Percentiles rank a stretch among this genome's conserved stretches.
phyloP scores from a whole-genome alignment of 805 yeast species.

The Ogataea saltuana region DNA sequence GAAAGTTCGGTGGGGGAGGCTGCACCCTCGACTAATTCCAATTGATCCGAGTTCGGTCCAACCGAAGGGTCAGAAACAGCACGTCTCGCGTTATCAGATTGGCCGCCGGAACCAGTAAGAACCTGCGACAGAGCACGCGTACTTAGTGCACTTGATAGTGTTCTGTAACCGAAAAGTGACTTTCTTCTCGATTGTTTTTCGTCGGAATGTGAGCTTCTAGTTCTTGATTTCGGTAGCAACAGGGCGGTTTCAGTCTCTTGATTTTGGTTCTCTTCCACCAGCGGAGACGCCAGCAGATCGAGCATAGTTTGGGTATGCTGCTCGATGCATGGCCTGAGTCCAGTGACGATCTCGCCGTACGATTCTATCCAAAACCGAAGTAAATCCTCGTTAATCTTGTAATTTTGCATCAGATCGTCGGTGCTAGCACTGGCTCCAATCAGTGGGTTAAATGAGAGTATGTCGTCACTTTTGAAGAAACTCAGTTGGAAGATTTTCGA shows the following conservation, averaged over 20 bases:
- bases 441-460: slow-evolving; percentile 22
- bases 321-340: slow-evolving; percentile 13
- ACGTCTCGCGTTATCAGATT: slow-evolving; percentile 7
- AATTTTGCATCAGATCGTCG: slow-evolving; percentile 31
- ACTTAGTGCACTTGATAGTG: slow-evolving; percentile 28
- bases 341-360: slow-evolving; percentile 15
- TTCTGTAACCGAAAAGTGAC: slow-evolving; percentile 31
- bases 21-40: background rate
- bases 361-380: slow-evolving; percentile 31
- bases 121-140: slow-evolving; percentile 19
- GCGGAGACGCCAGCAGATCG: slow-evolving; percentile 19
- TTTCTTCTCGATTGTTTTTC: slow-evolving; percentile 27
- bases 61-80: slow-evolving; percentile 16
- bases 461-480: slow-evolving; percentile 37
- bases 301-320: slow-evolving; percentile 12
- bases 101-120: slow-evolving; percentile 9
- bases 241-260: slow-evolving; percentile 6
- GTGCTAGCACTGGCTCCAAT: slow-evolving; percentile 23
- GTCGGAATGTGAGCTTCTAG: slow-evolving; percentile 16
- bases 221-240: slow-evolving; percentile 16
- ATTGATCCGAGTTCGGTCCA: slow-evolving; percentile 1
- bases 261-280: slow-evolving; percentile 17
- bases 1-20: background rate
- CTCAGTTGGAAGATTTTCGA: slow-evolving; percentile 42
- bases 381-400: slow-evolving; percentile 31